A percentile compares a stretch with the other conserved stretches of the same genome.
Conservation (phyloP, 352 stramenopile species). For the Pythium scleroteichum region DNA sequence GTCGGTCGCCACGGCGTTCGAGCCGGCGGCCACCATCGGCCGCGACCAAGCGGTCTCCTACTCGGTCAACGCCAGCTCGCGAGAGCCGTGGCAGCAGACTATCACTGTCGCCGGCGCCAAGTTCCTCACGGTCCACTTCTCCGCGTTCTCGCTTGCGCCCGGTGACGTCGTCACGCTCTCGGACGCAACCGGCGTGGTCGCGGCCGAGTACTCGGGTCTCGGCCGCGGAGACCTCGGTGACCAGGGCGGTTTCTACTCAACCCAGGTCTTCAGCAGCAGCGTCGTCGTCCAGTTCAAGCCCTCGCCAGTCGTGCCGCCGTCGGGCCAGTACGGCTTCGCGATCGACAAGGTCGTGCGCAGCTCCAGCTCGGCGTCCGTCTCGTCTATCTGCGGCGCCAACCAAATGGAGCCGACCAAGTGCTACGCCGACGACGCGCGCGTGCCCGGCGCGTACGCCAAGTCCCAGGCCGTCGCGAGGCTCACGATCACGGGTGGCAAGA, state of each 20-base stretch:
- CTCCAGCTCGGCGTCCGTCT: slow-evolving; percentile 20
- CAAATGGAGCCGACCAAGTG: slow-evolving; percentile 40
- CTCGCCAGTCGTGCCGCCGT: slow-evolving; percentile 2
- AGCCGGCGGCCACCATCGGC: slow-evolving; percentile 26
- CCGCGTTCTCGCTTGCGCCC: slow-evolving; percentile 32
- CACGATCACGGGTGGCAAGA: slow-evolving; percentile 27
- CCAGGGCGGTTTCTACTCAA: slow-evolving; percentile 40
- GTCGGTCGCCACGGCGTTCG: background rate
- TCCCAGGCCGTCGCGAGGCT: slow-evolving; percentile 38
- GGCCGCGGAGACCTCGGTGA: slow-evolving; percentile 32
- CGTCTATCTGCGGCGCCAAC: slow-evolving; percentile 29
- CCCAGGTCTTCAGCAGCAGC: slow-evolving; percentile 25
- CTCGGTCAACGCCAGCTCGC: slow-evolving; percentile 29
- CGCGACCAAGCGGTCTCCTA: slow-evolving; percentile 28
- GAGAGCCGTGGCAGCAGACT: slow-evolving; percentile 19
- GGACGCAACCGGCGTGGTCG: slow-evolving; percentile 20
- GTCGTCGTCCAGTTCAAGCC: slow-evolving; percentile 36
- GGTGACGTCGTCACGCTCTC: slow-evolving; percentile 36
- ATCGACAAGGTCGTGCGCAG: slow-evolving; percentile 40
- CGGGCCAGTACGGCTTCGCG: slow-evolving; percentile 27
- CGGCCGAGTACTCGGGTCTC: slow-evolving; percentile 34
- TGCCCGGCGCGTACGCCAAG: slow-evolving; percentile 28
- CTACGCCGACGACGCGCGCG: slow-evolving; percentile 30
- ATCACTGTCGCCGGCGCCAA: slow-evolving; percentile 27
- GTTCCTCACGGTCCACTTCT: slow-evolving; percentile 51